Conservation (phyloP, 1,284 basidiomycete genomes). For the Trametes versicolor region DNA sequence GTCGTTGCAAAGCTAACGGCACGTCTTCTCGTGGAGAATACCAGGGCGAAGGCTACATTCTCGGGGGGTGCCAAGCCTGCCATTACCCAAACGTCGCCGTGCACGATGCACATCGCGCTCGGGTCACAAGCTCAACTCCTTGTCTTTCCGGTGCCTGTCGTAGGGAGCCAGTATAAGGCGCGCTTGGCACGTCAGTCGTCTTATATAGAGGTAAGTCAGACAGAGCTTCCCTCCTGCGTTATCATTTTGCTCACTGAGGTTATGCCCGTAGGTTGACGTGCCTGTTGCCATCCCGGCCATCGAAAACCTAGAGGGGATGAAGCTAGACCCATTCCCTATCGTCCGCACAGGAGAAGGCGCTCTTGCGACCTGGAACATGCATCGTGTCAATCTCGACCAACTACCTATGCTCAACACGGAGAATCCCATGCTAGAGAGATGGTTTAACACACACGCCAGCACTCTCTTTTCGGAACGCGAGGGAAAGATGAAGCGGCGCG, state of each 20-base stretch:
- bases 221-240: conserved; percentile 60
- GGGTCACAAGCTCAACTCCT: conserved; percentile 38
- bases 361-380: conserved; percentile 51
- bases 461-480: conserved; percentile 46
- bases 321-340: conserved; percentile 49
- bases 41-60: conserved; percentile 36
- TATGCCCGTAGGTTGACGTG: conserved; percentile 38
- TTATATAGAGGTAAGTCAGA: conserved; percentile 52
- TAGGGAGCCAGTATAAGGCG: conserved; percentile 45
- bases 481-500: conserved; percentile 28
- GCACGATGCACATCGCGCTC: conserved; percentile 43
- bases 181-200: conserved; percentile 31
- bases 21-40: conserved; percentile 38
- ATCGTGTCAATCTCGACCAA: conserved; percentile 50
- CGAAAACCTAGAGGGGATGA: conserved; percentile 32
- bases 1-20: neutral
- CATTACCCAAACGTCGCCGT: conserved; percentile 46
- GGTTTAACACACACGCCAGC: conserved; percentile 46
- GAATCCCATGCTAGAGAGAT: conserved; percentile 27
- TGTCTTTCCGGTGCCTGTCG: conserved; percentile 47
- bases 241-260: neutral
- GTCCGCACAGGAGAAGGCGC: conserved; percentile 27
- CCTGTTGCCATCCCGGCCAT: conserved; percentile 38
- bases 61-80: conserved; percentile 24
- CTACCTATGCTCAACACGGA: conserved; percentile 45